These are phyloP conservation scores for Suhomyces atakaporum DNA, from an alignment of 1,139 yeast genomes.

Conservation along the genomic window DNA sequence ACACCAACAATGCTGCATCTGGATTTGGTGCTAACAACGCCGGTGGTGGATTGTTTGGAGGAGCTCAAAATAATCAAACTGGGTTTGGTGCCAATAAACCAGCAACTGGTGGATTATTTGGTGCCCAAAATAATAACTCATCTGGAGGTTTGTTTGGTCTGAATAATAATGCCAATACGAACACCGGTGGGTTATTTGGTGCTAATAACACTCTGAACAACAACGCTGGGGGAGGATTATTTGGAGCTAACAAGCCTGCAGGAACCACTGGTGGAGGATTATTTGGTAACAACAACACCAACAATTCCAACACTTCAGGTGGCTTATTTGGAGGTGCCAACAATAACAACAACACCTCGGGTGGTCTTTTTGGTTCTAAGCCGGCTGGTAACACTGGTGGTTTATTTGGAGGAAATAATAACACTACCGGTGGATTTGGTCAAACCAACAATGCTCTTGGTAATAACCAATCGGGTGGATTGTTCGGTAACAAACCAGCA, in stretches of 20 bases:
- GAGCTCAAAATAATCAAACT: slow-evolving; percentile 6
- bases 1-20: slow-evolving; percentile 8
- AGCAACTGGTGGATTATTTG: slow-evolving; percentile 34
- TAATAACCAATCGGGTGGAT: slow-evolving; percentile 20
- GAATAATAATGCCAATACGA: slow-evolving; percentile 16
- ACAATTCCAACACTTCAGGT: slow-evolving; percentile 12
- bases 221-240: slow-evolving; percentile 21
- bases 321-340: slow-evolving; percentile 32
- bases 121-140: slow-evolving; percentile 18
- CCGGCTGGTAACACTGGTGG: slow-evolving; percentile 20
- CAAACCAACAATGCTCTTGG: slow-evolving; percentile 10
- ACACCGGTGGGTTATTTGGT: slow-evolving; percentile 40
- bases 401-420: slow-evolving; percentile 23
- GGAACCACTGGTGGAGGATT: slow-evolving; percentile 24
- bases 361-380: slow-evolving; percentile 19
- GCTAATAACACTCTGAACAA: slow-evolving; percentile 15
- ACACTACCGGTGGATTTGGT: slow-evolving; percentile 11
- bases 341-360: slow-evolving; percentile 15
- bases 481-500: slow-evolving; percentile 22
- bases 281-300: slow-evolving; percentile 18
- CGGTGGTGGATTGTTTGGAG: slow-evolving; percentile 17
- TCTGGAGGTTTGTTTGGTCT: slow-evolving; percentile 26
- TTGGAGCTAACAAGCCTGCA: slow-evolving; percentile 21
- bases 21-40: slow-evolving; percentile 10
- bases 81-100: slow-evolving; percentile 20